Conservation (phyloP, 345 rosid species). For the Boechera stricta region DNA sequence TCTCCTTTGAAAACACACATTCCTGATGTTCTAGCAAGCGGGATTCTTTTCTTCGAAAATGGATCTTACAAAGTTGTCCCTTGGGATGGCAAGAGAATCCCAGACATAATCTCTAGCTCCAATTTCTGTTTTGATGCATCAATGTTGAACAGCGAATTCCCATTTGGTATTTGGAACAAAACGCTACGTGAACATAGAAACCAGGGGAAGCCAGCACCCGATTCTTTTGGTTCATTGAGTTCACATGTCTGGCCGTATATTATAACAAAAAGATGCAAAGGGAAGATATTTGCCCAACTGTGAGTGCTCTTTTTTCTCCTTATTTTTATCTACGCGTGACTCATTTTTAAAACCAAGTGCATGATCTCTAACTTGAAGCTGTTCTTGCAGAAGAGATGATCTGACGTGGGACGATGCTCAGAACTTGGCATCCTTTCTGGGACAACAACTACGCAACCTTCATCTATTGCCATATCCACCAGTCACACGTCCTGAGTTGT, state of each 20-base stretch:
- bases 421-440: conserved; percentile 75
- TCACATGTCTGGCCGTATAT: conserved; percentile 79
- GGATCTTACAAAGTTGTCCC: conserved; percentile 66
- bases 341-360: conserved; percentile 5
- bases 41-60: conserved; percentile 71
- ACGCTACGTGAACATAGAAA: conserved; percentile 61
- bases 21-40: conserved; percentile 83
- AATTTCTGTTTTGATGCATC: conserved; percentile 50
- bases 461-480: conserved; percentile 79
- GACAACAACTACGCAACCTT: conserved; percentile 78
- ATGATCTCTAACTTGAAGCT: conserved; percentile 29
- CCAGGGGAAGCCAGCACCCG: conserved; percentile 52
- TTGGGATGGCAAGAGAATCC: conserved; percentile 93
- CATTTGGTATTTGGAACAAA: conserved; percentile 86
- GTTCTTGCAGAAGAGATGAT: conserved; percentile 74
- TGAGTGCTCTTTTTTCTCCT: conserved; percentile 49
- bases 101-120: conserved; percentile 59
- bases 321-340: background rate
- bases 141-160: conserved; percentile 54
- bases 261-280: conserved; percentile 87
- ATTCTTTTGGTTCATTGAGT: conserved; percentile 48
- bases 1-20: conserved; percentile 67
- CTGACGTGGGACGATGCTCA: conserved; percentile 62
- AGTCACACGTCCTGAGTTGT: conserved; percentile 46
- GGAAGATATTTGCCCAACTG: conserved; percentile 86